These are phyloP conservation scores for Capsella rubella DNA, from an alignment of 441 rosid genomes.

Conservation along the genomic window DNA sequence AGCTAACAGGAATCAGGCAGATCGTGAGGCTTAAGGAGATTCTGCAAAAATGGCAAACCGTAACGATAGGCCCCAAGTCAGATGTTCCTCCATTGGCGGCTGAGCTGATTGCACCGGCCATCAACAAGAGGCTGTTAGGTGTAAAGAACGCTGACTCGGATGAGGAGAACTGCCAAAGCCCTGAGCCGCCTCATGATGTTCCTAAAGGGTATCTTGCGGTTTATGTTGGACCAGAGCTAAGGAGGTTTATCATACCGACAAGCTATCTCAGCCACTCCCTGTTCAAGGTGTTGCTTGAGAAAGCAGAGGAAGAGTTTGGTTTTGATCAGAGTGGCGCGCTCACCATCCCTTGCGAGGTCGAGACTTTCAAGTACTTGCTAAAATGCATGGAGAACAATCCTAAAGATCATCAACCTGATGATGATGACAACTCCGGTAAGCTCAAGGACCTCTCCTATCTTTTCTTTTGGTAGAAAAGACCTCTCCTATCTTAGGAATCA, in stretches of 20 bases:
- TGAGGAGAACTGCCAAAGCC: slow-evolving; percentile 76
- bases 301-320: slow-evolving; percentile 91
- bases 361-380: slow-evolving; percentile 87
- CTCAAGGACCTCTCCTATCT: background rate
- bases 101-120: slow-evolving; percentile 49
- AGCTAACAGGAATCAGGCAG: slow-evolving; percentile 78
- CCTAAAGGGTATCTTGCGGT: slow-evolving; percentile 90
- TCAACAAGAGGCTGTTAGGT: slow-evolving; percentile 57
- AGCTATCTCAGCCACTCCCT: slow-evolving; percentile 77
- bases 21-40: slow-evolving; percentile 83
- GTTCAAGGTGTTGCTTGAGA: slow-evolving; percentile 80
- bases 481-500: background rate
- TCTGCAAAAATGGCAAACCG: slow-evolving; percentile 85
- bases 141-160: slow-evolving; percentile 68
- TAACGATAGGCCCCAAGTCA: slow-evolving; percentile 58
- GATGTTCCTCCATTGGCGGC: slow-evolving; percentile 39
- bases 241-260: slow-evolving; percentile 91
- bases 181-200: slow-evolving; percentile 78
- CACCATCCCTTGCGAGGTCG: slow-evolving; percentile 92
- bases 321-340: slow-evolving; percentile 82
- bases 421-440: slow-evolving; percentile 51
- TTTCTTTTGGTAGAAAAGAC: no score
- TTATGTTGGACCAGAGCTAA: slow-evolving; percentile 87
- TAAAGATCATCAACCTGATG: slow-evolving; percentile 49
- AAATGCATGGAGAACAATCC: slow-evolving; percentile 76